A percentile compares a stretch with the other conserved stretches of the same genome.
Conservation (phyloP, 345 rosid species). For the Syzygium aqueum region DNA sequence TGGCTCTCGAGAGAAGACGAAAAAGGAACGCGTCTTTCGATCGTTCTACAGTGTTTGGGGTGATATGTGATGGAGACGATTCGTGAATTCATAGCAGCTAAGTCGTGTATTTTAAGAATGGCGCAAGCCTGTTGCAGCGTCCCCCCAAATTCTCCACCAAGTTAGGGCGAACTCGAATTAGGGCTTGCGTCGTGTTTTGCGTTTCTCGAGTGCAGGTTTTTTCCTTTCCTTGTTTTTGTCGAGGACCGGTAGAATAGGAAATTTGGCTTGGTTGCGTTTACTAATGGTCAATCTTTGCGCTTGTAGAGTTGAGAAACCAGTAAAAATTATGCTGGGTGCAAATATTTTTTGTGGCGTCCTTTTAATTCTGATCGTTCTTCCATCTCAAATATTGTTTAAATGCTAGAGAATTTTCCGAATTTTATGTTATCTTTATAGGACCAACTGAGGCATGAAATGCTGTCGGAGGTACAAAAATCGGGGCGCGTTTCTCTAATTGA, state of each 20-base stretch:
- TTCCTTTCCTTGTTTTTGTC: neutral
- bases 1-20: neutral
- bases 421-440: slow-evolving; percentile 30
- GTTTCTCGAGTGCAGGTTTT: neutral
- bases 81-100: neutral
- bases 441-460: slow-evolving; percentile 72
- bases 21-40: neutral
- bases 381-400: neutral
- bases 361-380: neutral
- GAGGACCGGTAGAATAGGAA: neutral
- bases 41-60: neutral
- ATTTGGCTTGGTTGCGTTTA: neutral
- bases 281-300: neutral
- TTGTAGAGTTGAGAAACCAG: neutral
- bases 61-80: neutral
- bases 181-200: neutral
- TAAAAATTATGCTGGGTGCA: neutral
- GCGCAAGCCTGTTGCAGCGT: neutral
- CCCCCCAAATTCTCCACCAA: neutral
- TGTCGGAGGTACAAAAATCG: slow-evolving; percentile 39
- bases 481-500: slow-evolving; percentile 92
- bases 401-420: neutral
- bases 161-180: neutral
- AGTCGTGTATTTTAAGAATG: neutral
- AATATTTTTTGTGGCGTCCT: neutral